phyloP scores from a whole-genome alignment of 2,329 filamentous ascomycete species.

The Sporothrix dimorphospora region DNA sequence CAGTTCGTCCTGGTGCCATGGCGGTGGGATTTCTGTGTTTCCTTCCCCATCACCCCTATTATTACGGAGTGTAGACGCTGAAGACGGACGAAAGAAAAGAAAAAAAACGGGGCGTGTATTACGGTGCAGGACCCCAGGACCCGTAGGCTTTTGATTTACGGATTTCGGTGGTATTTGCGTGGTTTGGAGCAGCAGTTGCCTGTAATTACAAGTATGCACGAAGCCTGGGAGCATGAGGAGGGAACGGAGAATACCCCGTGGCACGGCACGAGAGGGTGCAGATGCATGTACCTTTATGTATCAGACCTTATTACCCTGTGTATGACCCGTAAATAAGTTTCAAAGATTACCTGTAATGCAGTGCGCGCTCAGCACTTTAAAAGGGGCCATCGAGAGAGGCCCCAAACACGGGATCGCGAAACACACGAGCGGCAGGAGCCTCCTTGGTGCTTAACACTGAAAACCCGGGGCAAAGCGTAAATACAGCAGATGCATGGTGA shows the following conservation, averaged over 20 bases:
- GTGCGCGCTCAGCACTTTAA: neutral
- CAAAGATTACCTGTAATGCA: no score
- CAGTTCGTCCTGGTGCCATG: conserved; percentile 26
- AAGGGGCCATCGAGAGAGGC: neutral
- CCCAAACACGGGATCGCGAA: conserved; percentile 2
- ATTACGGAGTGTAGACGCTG: neutral
- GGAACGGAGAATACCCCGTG: neutral
- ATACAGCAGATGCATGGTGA: neutral
- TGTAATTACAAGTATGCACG: conserved; percentile 5
- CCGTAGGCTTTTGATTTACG: conserved; percentile 2
- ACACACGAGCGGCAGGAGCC: neutral
- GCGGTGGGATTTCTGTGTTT: conserved; percentile 24
- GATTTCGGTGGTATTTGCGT: neutral
- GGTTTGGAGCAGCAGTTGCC: neutral
- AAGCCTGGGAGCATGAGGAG: neutral
- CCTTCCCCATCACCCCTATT: neutral
- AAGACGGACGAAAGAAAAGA: neutral
- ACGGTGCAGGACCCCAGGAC: neutral
- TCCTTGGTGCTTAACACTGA: neutral
- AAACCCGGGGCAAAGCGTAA: neutral
- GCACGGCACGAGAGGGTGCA: neutral
- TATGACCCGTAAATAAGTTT: neutral
- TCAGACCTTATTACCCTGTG: neutral
- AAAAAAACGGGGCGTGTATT: neutral
- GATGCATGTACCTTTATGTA: neutral